Percentiles rank a stretch among this genome's conserved stretches.
phyloP scores from a whole-genome alignment of 306 rosid species.

The Datisca glomerata region DNA sequence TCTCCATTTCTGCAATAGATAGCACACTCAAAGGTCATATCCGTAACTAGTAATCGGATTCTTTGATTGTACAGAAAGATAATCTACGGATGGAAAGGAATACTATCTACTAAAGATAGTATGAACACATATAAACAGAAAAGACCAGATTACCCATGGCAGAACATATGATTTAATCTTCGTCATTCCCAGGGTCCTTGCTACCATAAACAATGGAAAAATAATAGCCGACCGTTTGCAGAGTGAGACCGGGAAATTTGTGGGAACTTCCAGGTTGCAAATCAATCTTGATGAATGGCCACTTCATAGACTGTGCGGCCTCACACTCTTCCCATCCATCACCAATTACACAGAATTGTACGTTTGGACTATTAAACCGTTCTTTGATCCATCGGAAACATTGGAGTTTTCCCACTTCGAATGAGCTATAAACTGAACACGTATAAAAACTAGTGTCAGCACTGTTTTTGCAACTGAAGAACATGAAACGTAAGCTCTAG shows the following conservation, averaged over 20 bases:
- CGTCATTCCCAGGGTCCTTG: constrained; percentile 29
- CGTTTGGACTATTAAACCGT: constrained; percentile 56
- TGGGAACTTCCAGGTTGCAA: constrained; percentile 51
- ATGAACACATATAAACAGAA: no score
- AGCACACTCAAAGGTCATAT: no score
- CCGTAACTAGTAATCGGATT: no score
- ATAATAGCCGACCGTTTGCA: constrained; percentile 47
- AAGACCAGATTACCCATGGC: constrained; percentile 10
- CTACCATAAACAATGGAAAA: constrained; percentile 67
- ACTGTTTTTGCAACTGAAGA: not conserved
- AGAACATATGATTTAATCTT: constrained; percentile 23
- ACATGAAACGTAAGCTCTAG: not conserved
- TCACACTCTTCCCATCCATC: constrained; percentile 95
- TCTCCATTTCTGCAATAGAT: no score
- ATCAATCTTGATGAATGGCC: constrained; percentile 85
- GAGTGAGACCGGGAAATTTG: constrained; percentile 91
- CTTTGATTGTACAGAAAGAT: no score
- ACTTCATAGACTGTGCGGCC: constrained; percentile 65
- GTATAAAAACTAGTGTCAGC: constrained; percentile 4
- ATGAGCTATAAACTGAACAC: constrained; percentile 77
- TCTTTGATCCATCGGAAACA: constrained; percentile 75
- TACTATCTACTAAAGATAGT: no score
- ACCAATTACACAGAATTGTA: constrained; percentile 75
- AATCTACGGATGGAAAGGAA: no score
- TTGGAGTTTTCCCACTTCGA: constrained; percentile 72